Percentiles rank a stretch among this genome's conserved stretches.
These are phyloP conservation scores for barley (Hordeum vulgare) DNA, from an alignment of 176 grass and related monocot species.

Conservation along the genomic window DNA sequence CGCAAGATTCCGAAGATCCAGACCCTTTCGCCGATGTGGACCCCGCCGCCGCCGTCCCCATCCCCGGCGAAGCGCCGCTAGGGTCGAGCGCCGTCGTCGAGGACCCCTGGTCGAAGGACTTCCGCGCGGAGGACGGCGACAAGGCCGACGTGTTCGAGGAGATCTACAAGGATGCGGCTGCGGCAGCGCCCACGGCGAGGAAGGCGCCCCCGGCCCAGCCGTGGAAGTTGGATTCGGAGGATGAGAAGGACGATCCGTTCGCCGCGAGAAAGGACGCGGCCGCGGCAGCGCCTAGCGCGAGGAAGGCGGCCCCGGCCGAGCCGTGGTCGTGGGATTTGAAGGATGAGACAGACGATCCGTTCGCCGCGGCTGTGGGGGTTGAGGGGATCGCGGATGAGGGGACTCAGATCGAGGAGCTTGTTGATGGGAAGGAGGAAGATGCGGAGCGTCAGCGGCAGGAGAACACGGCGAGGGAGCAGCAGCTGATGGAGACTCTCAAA, in stretches of 20 bases:
- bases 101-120: slow-evolving; percentile 24
- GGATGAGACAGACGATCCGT: slow-evolving; percentile 48
- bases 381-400: slow-evolving; percentile 24
- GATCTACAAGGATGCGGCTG: slow-evolving; percentile 36
- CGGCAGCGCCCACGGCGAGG: not conserved
- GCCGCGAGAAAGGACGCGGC: slow-evolving; percentile 29
- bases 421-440: slow-evolving; percentile 22
- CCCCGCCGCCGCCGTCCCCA: not conserved
- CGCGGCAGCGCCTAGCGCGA: not conserved
- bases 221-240: slow-evolving; percentile 33
- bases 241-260: slow-evolving; percentile 54
- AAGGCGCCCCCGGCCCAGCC: not conserved
- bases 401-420: slow-evolving; percentile 14
- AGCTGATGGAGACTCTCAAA: slow-evolving; percentile 68
- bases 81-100: slow-evolving; percentile 15
- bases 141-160: slow-evolving; percentile 29
- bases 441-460: slow-evolving; percentile 31
- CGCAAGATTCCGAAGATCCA: slow-evolving; percentile 18
- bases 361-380: slow-evolving; percentile 35
- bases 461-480: slow-evolving; percentile 51
- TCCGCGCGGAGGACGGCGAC: slow-evolving; percentile 31
- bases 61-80: slow-evolving; percentile 11
- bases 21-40: slow-evolving; percentile 37
- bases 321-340: slow-evolving; percentile 34
- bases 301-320: slow-evolving; percentile 14